Percentiles rank a stretch among this genome's conserved stretches.
Evolutionary conservation across 768 basidiomycete genomes (phyloP).

Genomic region (Hericium rajendrae): DNA sequence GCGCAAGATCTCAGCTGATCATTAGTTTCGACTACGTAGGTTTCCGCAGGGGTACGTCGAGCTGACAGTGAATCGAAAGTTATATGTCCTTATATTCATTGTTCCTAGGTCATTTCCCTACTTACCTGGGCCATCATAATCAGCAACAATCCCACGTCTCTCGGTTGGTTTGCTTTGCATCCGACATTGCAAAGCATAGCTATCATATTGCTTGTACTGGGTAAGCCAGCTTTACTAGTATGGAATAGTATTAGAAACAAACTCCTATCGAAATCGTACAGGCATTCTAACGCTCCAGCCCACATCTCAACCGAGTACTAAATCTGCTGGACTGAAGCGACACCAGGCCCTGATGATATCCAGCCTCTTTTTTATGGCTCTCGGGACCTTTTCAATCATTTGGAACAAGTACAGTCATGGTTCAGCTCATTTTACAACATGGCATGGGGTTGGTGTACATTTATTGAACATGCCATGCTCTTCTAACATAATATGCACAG

Average conservation of each 20-base stretch:
- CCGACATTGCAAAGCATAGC: slow-evolving; percentile 54
- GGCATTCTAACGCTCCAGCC: slow-evolving; percentile 72
- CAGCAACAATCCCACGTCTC: slow-evolving; percentile 30
- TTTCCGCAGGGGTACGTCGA: no score
- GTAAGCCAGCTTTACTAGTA: slow-evolving; percentile 26
- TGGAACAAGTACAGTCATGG: slow-evolving; percentile 47
- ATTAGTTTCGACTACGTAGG: no score
- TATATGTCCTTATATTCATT: background rate
- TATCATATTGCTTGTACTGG: slow-evolving; percentile 48
- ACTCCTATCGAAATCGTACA: slow-evolving; percentile 17
- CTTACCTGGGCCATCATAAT: slow-evolving; percentile 39
- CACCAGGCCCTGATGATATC: slow-evolving; percentile 58
- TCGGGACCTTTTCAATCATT: slow-evolving; percentile 54
- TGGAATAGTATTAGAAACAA: background rate
- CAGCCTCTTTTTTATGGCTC: slow-evolving; percentile 45
- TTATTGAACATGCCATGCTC: background rate
- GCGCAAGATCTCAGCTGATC: no score
- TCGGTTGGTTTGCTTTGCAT: slow-evolving; percentile 61
- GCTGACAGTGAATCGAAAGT: no score
- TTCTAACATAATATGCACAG: slow-evolving; percentile 23
- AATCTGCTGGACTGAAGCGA: slow-evolving; percentile 54
- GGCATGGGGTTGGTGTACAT: slow-evolving; percentile 56
- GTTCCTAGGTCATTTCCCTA: slow-evolving; percentile 3
- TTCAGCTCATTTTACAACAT: slow-evolving; percentile 53
- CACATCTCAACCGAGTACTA: slow-evolving; percentile 54